These are phyloP conservation scores for Globisporangium cystogenes DNA, from an alignment of 352 stramenopile genomes.

Conservation along the genomic window DNA sequence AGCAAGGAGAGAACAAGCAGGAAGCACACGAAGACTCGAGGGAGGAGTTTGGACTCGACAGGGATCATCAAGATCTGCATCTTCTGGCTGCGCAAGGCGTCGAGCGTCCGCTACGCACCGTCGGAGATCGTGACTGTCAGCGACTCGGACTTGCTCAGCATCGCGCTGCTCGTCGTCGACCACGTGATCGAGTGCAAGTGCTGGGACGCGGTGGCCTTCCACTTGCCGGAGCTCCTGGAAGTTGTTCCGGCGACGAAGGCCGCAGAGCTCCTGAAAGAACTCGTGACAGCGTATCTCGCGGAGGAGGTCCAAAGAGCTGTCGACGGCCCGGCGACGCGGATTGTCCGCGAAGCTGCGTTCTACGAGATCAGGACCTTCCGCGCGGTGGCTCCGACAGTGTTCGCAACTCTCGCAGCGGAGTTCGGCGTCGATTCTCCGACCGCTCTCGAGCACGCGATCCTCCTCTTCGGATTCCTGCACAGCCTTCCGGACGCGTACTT, in stretches of 20 bases:
- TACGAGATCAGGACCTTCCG: slow-evolving; percentile 70
- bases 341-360: slow-evolving; percentile 69
- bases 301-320: slow-evolving; percentile 14
- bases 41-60: slow-evolving; percentile 17
- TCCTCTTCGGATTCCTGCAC: slow-evolving; percentile 26
- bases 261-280: slow-evolving; percentile 24
- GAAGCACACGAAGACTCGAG: not conserved
- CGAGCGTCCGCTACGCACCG: slow-evolving; percentile 13
- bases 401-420: slow-evolving; percentile 20
- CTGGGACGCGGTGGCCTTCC: slow-evolving; percentile 70
- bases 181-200: slow-evolving; percentile 54
- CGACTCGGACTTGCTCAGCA: slow-evolving; percentile 17
- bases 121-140: slow-evolving; percentile 8
- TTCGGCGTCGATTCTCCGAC: not conserved
- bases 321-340: slow-evolving; percentile 27
- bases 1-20: slow-evolving; percentile 9
- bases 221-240: slow-evolving; percentile 56
- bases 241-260: slow-evolving; percentile 19
- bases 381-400: slow-evolving; percentile 27
- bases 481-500: slow-evolving; percentile 32
- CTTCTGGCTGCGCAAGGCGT: slow-evolving; percentile 40
- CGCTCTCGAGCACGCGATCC: not conserved
- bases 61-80: slow-evolving; percentile 80
- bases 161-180: slow-evolving; percentile 43
- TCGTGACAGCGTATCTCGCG: slow-evolving; percentile 28